Base-by-base conservation (phyloP, 495 filamentous ascomycete genomes). In the Annulohypoxylon nitens region DNA sequence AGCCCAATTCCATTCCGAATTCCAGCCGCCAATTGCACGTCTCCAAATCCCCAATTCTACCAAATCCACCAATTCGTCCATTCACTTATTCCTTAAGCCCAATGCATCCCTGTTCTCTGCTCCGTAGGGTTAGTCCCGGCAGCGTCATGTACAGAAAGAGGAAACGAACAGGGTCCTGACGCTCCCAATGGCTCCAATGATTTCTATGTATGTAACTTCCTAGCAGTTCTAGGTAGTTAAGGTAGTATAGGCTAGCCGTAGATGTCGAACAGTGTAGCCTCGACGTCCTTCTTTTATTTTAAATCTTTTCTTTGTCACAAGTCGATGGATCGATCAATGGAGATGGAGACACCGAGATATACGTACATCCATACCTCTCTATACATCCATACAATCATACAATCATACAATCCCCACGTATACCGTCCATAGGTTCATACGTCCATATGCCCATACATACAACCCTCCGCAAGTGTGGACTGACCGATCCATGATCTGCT, bases 1-100 rank as follows among this genome's bases (percentile, higher is more conserved):
- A 70, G 67, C 66, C 71, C 65, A 74, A 70, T 71, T 63, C 67
- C 61, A 70, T 33, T 36, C 71, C 71, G 71, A 70, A 59, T 64
- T 58, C 51, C 43, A 43, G 61, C 57, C 23, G 58, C 72, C 33
- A 67, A 70, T 67, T 53, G 45, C 18, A 64, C 60, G 53, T 51
- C 1, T 7, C 12, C 39, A 39, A 9, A 9, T 39, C 4, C 11
- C 4, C 4, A 6, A 71, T 50, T 64, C 67, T 59, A 26, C 53
- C 62, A 6, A 71, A 55, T 64, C 67, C 64, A 26, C 53, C 62
- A 70, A 64, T 64, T 67, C 25, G 54, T 53, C 66, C 66, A 74
- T 66, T 69, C 61, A 61, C n/a, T 58, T 41, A 30, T 45, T 57
- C 23, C 23, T 61, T 23, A 16, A 69, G 53, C 51, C 43, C 25